Base-by-base conservation (phyloP, 257 asterid genomes). In the Rauvolfia tetraphylla region DNA sequence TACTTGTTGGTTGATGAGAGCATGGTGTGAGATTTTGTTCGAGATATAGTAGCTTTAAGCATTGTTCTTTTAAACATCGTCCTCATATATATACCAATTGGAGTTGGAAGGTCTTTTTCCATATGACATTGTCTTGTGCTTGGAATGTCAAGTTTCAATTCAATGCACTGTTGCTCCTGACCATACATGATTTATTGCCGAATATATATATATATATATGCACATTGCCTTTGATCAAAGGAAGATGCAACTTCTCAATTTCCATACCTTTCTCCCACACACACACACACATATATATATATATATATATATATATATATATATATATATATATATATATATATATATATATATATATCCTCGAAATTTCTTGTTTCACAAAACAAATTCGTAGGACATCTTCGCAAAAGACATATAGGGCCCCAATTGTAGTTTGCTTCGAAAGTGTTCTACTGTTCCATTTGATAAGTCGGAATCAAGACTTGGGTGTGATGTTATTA, bases 151-250 rank as follows among this genome's bases (percentile, higher is more conserved):
- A 74, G 78, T 75, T 71, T 70, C 80, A 75, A 48, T 83, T 80
- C 76, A 83, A 77, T 80, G 79, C 82, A 74, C 70, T 80, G 56
- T 83, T 78, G 63, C 81, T 80, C 75, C 78, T 56, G 73, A 77
- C 79, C 78, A 78, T 74, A 61, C 84, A 83, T 77, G 68, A 80
- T 77, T 71, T 72, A 18, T 68, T 71, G 27, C 82, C 36, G 42
- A 75, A 48, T 51, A 59, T 75, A 71, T 78, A 79, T n/a, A 44
- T 66, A 39, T 58, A 54, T 75, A 65, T 78, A 56, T 62, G 51
- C 25, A 38, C 13, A 39, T 22, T 34, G 61, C 75, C 76, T 63
- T 69, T 36, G 36, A 59, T 70, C 51, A 69, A 75, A 69, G 42
- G 22, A 33, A 42, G 39, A 61, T 80, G 83, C 79, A 80, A 57